Evolutionary conservation across 2,329 filamentous ascomycete species (phyloP), one percentile per base, ranked within the genome.

Genomic region (Pseudogymnoascus sp.): DNA sequence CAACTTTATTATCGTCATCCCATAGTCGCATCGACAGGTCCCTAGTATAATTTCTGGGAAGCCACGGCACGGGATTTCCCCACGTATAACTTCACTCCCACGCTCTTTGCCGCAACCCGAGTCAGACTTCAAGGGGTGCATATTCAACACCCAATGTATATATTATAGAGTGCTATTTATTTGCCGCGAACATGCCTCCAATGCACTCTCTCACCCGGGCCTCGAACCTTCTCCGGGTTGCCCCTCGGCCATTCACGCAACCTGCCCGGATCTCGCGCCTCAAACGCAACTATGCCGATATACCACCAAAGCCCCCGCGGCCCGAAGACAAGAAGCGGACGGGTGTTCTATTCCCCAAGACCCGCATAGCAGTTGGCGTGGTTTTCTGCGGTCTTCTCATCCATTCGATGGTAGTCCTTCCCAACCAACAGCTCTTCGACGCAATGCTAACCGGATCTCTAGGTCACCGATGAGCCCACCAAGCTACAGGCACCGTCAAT

Each of bases 401-500:
- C 37, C 82, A 82, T 70, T 80, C 78, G 53, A 82, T 82, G 79
- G 78, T 81, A 76, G 18, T 40, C 56, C 18, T 56, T 42, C 11
- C 50, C 5, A 37, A n/a, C 7, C 16, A 31, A 53, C 42, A 62
- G 1, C 40, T 8, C 12, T 31, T 18, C 25, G 56, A 67, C 65
- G 38, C 60, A 61, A 31, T 63, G 62, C 64, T 71, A 60, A 71
- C 61, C n/a, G 11, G n/a, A 12, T 64, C 37, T 14, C 8, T 36
- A 74, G 73, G 67, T 63, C 23, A 73, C 72, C 38, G 70, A 72
- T 31, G 68, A 73, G 64, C 68, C 70, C 21, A 61, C 63, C 75
- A 78, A 73, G 62, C 78, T 85, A 71, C 89, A 93, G 70, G 72
- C 78, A 56, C 82, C 89, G 31, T 84, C 89, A 42, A 90, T 97